Percentiles rank a stretch among this genome's conserved stretches.
These are phyloP conservation scores for Calocybe cyanea DNA, from an alignment of 768 basidiomycete genomes.

Conservation along the genomic window DNA sequence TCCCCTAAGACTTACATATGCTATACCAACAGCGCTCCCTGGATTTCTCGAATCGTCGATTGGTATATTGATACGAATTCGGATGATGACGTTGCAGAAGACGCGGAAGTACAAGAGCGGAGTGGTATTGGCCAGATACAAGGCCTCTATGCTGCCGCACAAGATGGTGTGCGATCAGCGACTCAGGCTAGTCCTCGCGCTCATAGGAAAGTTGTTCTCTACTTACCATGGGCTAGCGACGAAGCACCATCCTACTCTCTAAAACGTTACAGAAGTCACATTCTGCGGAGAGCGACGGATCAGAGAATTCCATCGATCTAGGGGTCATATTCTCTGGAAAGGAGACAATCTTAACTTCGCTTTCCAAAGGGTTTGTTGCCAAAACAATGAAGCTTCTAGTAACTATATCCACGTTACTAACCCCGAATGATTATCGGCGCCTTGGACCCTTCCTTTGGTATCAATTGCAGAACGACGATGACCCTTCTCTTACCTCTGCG, in stretches of 20 bases:
- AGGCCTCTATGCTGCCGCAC: conserved; percentile 48
- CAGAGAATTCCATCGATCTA: conserved; percentile 25
- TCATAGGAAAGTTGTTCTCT: conserved; percentile 14
- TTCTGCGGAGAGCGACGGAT: conserved; percentile 11
- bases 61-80: conserved; percentile 41
- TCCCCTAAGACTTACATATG: background rate
- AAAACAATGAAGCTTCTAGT: conserved; percentile 61
- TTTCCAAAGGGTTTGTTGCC: conserved; percentile 40
- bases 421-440: conserved; percentile 42
- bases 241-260: conserved; percentile 38
- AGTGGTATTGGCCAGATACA: conserved; percentile 40
- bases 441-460: conserved; percentile 60
- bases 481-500: conserved; percentile 41
- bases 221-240: conserved; percentile 27
- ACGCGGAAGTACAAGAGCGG: conserved; percentile 40
- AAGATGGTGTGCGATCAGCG: conserved; percentile 39
- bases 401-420: conserved; percentile 51
- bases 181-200: conserved; percentile 36
- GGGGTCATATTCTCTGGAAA: conserved; percentile 32
- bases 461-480: conserved; percentile 40
- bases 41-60: conserved; percentile 38
- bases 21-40: conserved; percentile 34
- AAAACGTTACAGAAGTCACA: conserved; percentile 20
- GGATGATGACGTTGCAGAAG: conserved; percentile 33
- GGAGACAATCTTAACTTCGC: conserved; percentile 36